A percentile compares a stretch with the other conserved stretches of the same genome.
phyloP scores from a whole-genome alignment of 306 rosid genomes.

The Quercus dentata region DNA sequence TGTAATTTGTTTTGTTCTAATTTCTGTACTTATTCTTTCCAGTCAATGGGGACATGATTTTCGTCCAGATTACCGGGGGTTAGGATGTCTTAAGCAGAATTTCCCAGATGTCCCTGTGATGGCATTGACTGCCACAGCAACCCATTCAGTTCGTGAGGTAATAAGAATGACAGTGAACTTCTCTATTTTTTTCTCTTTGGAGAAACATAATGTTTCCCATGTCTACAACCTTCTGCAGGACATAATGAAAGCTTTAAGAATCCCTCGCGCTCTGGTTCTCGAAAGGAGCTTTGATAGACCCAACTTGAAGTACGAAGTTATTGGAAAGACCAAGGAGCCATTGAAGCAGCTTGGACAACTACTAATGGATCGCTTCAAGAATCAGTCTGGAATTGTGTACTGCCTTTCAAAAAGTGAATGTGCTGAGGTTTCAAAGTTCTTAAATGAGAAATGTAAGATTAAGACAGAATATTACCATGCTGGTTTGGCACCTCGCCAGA shows the following conservation, averaged over 20 bases:
- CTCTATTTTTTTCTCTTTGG: neutral
- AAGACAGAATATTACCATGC: constrained; percentile 90
- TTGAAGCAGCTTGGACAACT: constrained; percentile 70
- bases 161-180: constrained; percentile 7
- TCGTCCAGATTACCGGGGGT: constrained; percentile 90
- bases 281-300: constrained; percentile 98
- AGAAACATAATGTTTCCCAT: neutral
- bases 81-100: constrained; percentile 81
- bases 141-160: constrained; percentile 82
- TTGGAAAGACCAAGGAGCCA: constrained; percentile 75
- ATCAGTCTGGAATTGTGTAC: constrained; percentile 83
- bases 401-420: constrained; percentile 96
- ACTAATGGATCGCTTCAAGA: constrained; percentile 58
- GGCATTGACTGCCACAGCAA: constrained; percentile 99
- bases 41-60: constrained; percentile 99
- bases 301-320: constrained; percentile 87
- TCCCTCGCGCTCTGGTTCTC: constrained; percentile 81
- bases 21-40: constrained; percentile 24
- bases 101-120: constrained; percentile 81
- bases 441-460: constrained; percentile 63
- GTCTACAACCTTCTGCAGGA: constrained; percentile 51
- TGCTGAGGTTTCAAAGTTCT: constrained; percentile 71
- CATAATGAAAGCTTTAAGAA: constrained; percentile 72
- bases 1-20: neutral
- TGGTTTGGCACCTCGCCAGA: constrained; percentile 75